Conservation (phyloP, 495 filamentous ascomycete species). For the Xylaria cubensis region DNA sequence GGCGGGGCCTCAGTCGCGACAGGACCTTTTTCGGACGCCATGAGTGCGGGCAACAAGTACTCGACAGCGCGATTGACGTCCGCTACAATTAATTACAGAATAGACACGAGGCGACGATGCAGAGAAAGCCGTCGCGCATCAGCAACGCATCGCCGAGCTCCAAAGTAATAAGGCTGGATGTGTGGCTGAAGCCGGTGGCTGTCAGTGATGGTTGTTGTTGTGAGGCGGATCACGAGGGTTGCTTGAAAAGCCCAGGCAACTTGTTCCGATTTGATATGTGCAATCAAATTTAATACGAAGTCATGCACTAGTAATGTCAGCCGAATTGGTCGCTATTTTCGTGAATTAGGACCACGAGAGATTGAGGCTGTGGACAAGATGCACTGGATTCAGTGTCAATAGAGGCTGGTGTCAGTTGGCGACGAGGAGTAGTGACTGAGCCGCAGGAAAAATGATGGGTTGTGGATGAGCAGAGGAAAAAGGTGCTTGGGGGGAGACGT, state of each 20-base stretch:
- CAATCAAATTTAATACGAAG: neutral
- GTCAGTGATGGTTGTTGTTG: slow-evolving; percentile 40
- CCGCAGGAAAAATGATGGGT: slow-evolving; percentile 42
- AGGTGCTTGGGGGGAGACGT: slow-evolving; percentile 37
- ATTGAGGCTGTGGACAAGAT: slow-evolving; percentile 22
- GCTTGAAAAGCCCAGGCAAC: slow-evolving; percentile 16
- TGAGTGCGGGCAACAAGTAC: slow-evolving; percentile 35
- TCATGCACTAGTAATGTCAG: neutral
- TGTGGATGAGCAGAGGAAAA: slow-evolving; percentile 45
- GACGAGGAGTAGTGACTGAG: slow-evolving; percentile 40
- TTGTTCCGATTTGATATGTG: slow-evolving; percentile 20
- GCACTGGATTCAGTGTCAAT: slow-evolving; percentile 30
- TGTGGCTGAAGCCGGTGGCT: slow-evolving; percentile 62
- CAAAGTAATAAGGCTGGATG: slow-evolving; percentile 46
- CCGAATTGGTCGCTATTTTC: slow-evolving; percentile 11
- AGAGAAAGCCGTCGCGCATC: slow-evolving; percentile 43
- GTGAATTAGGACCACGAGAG: slow-evolving; percentile 23
- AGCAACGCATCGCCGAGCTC: slow-evolving; percentile 50
- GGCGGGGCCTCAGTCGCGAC: slow-evolving; percentile 53
- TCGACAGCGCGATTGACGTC: slow-evolving; percentile 31
- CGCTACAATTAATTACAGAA: slow-evolving; percentile 33
- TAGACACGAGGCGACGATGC: slow-evolving; percentile 31
- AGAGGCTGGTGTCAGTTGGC: slow-evolving; percentile 37
- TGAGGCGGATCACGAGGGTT: slow-evolving; percentile 18
- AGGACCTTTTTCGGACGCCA: slow-evolving; percentile 55